These are phyloP conservation scores for Pythium angustatum DNA, from an alignment of 352 stramenopile species.

Conservation along the genomic window DNA sequence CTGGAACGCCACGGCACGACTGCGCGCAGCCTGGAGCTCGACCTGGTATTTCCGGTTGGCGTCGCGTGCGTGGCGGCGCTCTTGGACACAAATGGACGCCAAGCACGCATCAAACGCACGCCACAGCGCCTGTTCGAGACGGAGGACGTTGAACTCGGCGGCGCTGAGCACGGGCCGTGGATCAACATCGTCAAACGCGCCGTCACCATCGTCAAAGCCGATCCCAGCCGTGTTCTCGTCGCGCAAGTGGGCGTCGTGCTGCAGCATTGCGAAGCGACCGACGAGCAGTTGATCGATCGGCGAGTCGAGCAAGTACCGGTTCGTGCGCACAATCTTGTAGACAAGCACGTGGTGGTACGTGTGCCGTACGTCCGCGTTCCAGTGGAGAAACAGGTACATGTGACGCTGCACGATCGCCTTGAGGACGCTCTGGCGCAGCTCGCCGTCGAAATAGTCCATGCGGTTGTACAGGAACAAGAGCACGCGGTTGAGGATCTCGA, in stretches of 20 bases:
- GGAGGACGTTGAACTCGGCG: slow-evolving; percentile 47
- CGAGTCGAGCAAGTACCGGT: slow-evolving; percentile 66
- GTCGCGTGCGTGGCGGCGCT: slow-evolving; percentile 54
- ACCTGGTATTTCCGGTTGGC: slow-evolving; percentile 65
- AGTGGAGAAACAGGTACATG: slow-evolving; percentile 79
- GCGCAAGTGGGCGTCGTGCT: slow-evolving; percentile 36
- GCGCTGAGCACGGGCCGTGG: slow-evolving; percentile 33
- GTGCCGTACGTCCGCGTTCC: slow-evolving; percentile 67
- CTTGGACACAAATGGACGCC: slow-evolving; percentile 56
- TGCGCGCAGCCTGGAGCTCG: slow-evolving; percentile 49
- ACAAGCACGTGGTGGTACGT: slow-evolving; percentile 79
- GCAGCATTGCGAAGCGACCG: slow-evolving; percentile 46
- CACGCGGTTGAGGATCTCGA: slow-evolving; percentile 64
- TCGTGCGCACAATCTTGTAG: slow-evolving; percentile 59
- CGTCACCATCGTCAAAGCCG: slow-evolving; percentile 24
- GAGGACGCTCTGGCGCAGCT: slow-evolving; percentile 63
- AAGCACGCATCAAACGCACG: slow-evolving; percentile 75
- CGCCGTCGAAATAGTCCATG: slow-evolving; percentile 72
- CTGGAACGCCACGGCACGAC: slow-evolving; percentile 53
- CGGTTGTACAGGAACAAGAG: slow-evolving; percentile 74
- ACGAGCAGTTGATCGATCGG: slow-evolving; percentile 69
- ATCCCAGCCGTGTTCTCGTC: slow-evolving; percentile 29
- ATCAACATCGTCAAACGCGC: slow-evolving; percentile 30
- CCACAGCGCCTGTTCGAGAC: slow-evolving; percentile 71
- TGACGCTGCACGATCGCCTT: slow-evolving; percentile 75